Base-by-base conservation (phyloP, 345 rosid genomes). In the Melaleuca alternifolia region DNA sequence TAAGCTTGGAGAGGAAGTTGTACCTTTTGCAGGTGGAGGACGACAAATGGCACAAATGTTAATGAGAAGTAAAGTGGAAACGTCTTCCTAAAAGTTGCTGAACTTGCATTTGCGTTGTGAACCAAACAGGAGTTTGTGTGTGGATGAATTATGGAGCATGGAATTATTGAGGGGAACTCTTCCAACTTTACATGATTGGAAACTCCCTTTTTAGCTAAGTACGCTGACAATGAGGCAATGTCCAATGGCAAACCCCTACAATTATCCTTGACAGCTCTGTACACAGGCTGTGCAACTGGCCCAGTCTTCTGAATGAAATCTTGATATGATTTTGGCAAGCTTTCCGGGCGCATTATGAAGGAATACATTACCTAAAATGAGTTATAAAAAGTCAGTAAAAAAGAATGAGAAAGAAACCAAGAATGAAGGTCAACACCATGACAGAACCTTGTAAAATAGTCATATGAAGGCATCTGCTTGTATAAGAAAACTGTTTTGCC, bases 301-400 rank as follows among this genome's bases (percentile, higher is more conserved):
- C 99, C 99, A 37, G 99, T 98, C 90, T 96, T 96, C 91, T 96
- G 99, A 89, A 98, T 98, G 81, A 96, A 98, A 88, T 96, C 97
- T 88, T 90, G 95, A 92, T 98, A 98, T 87, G 99, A 90, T 92
- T 95, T 94, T 52, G 99, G 99, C 93, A 98, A 93, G 92, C 97
- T 98, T 92, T 95, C 99, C 13, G 99, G 99, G 62, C 95, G 99
- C 99, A 96, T 95, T 84, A 95, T 93, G 90, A 96, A 96, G 87
- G 95, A 85, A 89, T 96, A 96, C 99, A 96, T 96, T 62, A 96
- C 95, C 99, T 96, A 91, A 57, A 85, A 89, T 48, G 21, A 23
- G 52, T 53, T 23, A 50, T 50, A 30, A 62, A 26, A 62, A 85
- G 14, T 50, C 85, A 11, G 23, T 28, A 0, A n/a, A 23, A 46